phyloP scores from a whole-genome alignment of 176 grass and related monocot genomes.

The Eleusine coracana region DNA sequence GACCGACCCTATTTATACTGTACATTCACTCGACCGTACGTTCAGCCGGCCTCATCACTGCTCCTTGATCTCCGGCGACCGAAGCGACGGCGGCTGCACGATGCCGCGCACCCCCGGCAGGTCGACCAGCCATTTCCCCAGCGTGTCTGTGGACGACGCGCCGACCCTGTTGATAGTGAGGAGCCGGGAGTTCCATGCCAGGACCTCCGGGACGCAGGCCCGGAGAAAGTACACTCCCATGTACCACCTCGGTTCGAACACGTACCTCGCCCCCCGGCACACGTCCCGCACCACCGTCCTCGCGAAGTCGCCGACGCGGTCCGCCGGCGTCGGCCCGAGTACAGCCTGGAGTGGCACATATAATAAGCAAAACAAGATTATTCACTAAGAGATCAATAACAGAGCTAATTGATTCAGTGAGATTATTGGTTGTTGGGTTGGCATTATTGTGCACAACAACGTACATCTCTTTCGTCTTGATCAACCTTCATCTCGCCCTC shows the following conservation, averaged over 20 bases:
- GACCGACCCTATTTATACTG: neutral
- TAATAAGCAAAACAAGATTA: no score
- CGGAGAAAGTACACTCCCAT: conserved; percentile 51
- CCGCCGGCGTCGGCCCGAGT: conserved; percentile 41
- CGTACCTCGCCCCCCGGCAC: conserved; percentile 52
- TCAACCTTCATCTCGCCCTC: conserved; percentile 60
- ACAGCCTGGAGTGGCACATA: conserved; percentile 35
- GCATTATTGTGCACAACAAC: neutral
- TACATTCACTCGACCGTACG: neutral
- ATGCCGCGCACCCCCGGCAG: conserved; percentile 41
- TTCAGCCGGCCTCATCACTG: neutral
- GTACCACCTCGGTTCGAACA: conserved; percentile 63
- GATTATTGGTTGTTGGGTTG: neutral
- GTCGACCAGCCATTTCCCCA: conserved; percentile 46
- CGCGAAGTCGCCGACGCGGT: conserved; percentile 37
- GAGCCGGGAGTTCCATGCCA: conserved; percentile 47
- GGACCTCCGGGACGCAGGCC: conserved; percentile 51
- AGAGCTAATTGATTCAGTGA: neutral
- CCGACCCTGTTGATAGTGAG: conserved; percentile 32
- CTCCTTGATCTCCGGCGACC: conserved; percentile 50
- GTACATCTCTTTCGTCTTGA: conserved; percentile 59
- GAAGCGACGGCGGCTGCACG: conserved; percentile 42
- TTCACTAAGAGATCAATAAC: neutral
- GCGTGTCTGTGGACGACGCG: conserved; percentile 30
- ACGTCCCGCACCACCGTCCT: conserved; percentile 41